Evolutionary conservation across 2,329 filamentous ascomycete genomes (phyloP).

Genomic region (Penicillium sp.): DNA sequence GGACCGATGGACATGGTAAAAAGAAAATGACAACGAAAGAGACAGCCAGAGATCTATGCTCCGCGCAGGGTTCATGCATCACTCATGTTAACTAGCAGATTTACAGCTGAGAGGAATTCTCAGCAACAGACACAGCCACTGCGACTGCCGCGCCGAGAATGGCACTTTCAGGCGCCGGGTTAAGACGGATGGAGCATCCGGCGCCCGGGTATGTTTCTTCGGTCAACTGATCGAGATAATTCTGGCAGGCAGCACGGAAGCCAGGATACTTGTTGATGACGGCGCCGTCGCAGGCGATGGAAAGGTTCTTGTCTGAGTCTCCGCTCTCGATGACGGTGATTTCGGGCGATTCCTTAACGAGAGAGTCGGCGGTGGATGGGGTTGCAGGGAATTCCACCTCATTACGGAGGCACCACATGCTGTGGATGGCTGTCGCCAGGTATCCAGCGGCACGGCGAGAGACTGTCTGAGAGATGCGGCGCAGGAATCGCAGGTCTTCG

Average conservation of each 20-base stretch:
- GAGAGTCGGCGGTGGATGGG: slow-evolving; percentile 19
- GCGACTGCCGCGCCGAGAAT: slow-evolving; percentile 49
- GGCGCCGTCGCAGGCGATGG: slow-evolving; percentile 52
- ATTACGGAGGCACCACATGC: slow-evolving; percentile 57
- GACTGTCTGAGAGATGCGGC: slow-evolving; percentile 52
- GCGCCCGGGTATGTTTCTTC: slow-evolving; percentile 25
- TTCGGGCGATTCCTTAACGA: slow-evolving; percentile 30
- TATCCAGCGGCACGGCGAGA: slow-evolving; percentile 60
- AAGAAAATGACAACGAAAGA: slow-evolving; percentile 17
- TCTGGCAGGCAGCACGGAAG: slow-evolving; percentile 46
- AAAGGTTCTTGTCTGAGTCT: slow-evolving; percentile 33
- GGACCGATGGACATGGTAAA: slow-evolving; percentile 8
- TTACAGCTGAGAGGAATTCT: slow-evolving; percentile 17
- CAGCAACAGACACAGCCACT: slow-evolving; percentile 43
- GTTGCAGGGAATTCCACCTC: slow-evolving; percentile 43
- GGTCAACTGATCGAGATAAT: slow-evolving; percentile 43
- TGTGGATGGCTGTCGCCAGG: slow-evolving; percentile 62
- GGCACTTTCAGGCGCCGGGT: slow-evolving; percentile 44
- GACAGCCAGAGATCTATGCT: slow-evolving; percentile 12
- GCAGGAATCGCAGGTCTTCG: slow-evolving; percentile 55
- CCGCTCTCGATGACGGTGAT: slow-evolving; percentile 36
- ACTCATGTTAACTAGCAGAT: not conserved
- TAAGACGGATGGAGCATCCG: slow-evolving; percentile 36
- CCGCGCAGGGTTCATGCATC: slow-evolving; percentile 8
- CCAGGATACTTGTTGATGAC: slow-evolving; percentile 53